Evolutionary conservation across 306 rosid genomes (phyloP).

Genomic region (Arachis hypogaea): DNA sequence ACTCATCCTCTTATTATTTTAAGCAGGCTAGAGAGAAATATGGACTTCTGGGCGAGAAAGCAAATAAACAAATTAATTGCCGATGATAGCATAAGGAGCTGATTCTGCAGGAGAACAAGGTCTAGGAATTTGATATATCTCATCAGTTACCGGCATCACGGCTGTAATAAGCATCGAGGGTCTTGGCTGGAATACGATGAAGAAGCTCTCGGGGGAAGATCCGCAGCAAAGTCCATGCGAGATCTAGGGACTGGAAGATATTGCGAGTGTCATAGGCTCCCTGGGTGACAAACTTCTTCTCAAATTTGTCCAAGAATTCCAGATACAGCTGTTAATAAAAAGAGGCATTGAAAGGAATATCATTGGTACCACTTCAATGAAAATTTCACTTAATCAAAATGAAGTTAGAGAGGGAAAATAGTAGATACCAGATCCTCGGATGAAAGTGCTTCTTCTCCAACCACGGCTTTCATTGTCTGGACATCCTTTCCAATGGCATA

Average conservation of each 20-base stretch:
- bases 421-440: conserved; percentile 90
- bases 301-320: conserved; percentile 99
- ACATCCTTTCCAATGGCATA: conserved; percentile 99
- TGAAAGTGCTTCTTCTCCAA: conserved; percentile 99
- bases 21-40: conserved; percentile 50
- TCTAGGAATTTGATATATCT: conserved; percentile 24
- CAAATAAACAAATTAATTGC: conserved; percentile 51
- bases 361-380: conserved; percentile 33
- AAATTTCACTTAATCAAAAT: conserved; percentile 9
- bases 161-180: conserved; percentile 88
- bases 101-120: conserved; percentile 46
- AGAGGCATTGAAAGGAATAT: not conserved
- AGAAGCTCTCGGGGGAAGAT: conserved; percentile 99
- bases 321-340: conserved; percentile 71
- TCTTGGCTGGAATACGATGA: conserved; percentile 98
- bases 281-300: conserved; percentile 94
- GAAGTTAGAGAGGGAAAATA: conserved; percentile 24
- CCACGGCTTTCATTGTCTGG: conserved; percentile 99
- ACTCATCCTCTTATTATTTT: conserved; percentile 52
- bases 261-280: conserved; percentile 99
- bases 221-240: conserved; percentile 97
- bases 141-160: conserved; percentile 86
- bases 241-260: conserved; percentile 96
- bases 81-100: conserved; percentile 39
- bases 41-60: conserved; percentile 42